phyloP scores from a whole-genome alignment of 2,329 filamentous ascomycete genomes.

The Clonostachys chloroleuca region DNA sequence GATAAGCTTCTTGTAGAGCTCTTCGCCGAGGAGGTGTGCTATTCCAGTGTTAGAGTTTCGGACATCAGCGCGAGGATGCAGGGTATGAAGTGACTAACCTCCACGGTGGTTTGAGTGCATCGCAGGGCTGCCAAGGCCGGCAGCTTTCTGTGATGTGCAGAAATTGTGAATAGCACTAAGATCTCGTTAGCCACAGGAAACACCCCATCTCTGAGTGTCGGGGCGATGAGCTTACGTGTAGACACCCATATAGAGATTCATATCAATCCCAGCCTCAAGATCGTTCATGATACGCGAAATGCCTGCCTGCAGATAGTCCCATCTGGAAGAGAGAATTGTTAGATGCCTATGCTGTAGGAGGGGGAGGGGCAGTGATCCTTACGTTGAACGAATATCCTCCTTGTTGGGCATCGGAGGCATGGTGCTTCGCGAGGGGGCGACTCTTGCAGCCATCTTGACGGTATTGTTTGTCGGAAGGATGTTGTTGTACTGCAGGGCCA shows the following conservation, averaged over 20 bases:
- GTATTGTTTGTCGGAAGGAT: too few relatives aligned
- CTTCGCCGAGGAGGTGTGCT: conserved; percentile 94
- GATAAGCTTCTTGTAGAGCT: conserved; percentile 89
- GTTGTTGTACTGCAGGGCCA: too few relatives aligned
- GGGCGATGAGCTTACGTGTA: conserved; percentile 62
- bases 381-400: conserved; percentile 55
- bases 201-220: background rate
- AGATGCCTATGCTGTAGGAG: background rate
- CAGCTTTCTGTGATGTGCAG: conserved; percentile 94
- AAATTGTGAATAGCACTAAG: conserved; percentile 91
- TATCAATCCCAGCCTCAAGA: conserved; percentile 87
- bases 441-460: conserved; percentile 24
- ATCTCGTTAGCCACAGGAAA: background rate
- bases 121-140: conserved; percentile 45
- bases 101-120: conserved; percentile 46
- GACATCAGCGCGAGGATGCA: background rate
- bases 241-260: conserved; percentile 95
- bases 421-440: conserved; percentile 27
- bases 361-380: conserved; percentile 9
- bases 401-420: conserved; percentile 57
- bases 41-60: background rate
- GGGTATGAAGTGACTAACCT: conserved; percentile 39
- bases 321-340: conserved; percentile 46
- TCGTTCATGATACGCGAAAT: conserved; percentile 93
- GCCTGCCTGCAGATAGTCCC: conserved; percentile 83